These are phyloP conservation scores for Petunia secreta DNA, from an alignment of 257 asterid genomes.

Conservation along the genomic window DNA sequence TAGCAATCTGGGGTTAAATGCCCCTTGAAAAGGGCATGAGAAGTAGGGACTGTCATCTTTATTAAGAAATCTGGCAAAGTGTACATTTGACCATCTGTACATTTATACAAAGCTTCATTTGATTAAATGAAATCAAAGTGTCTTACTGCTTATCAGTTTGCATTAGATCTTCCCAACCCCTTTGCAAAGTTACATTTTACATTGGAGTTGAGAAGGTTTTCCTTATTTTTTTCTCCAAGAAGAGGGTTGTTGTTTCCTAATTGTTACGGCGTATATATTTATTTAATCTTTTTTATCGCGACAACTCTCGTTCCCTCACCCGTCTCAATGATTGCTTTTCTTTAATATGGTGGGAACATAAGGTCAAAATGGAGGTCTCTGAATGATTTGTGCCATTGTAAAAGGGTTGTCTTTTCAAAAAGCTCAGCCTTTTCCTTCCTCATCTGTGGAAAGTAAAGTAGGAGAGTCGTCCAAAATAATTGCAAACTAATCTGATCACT, in stretches of 20 bases:
- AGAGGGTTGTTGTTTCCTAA: too few relatives aligned
- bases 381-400: background rate
- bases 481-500: too few relatives aligned
- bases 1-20: conserved; percentile 12
- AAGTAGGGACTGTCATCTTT: conserved; percentile 23
- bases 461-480: too few relatives aligned
- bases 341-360: too few relatives aligned
- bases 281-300: background rate
- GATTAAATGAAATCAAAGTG: conserved; percentile 1
- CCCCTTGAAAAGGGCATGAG: conserved; percentile 21
- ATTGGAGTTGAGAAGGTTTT: too few relatives aligned
- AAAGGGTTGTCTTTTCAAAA: background rate
- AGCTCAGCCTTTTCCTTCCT: background rate
- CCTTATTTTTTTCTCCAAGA: too few relatives aligned
- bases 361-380: too few relatives aligned
- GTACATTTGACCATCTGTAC: conserved; percentile 30
- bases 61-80: conserved; percentile 4
- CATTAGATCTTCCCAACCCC: background rate
- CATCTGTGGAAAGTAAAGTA: conserved; percentile 14
- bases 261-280: background rate
- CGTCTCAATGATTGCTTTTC: too few relatives aligned
- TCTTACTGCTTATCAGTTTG: background rate
- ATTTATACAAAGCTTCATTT: conserved; percentile 28
- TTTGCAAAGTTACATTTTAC: background rate
- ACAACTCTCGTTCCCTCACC: background rate